Conservation (phyloP, 495 filamentous ascomycete genomes). For the Penicilliopsis zonata region DNA sequence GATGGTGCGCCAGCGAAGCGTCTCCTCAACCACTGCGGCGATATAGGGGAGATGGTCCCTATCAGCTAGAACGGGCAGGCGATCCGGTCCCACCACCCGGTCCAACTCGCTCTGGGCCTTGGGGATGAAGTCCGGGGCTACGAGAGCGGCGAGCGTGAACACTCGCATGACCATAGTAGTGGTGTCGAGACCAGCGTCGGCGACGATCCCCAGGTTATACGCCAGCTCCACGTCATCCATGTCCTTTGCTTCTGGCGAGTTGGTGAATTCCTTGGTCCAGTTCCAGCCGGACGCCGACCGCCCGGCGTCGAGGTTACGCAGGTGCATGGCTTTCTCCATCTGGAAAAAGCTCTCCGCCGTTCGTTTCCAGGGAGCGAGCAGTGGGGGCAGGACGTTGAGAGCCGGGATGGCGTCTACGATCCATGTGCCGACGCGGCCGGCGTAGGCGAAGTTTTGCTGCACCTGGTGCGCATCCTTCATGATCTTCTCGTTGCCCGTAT, state of each 20-base stretch:
- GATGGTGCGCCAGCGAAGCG: slow-evolving; percentile 23
- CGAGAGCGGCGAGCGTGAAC: slow-evolving; percentile 22
- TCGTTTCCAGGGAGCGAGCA: slow-evolving; percentile 11
- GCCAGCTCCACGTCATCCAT: slow-evolving; percentile 17
- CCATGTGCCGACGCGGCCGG: slow-evolving; percentile 10
- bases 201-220: slow-evolving; percentile 23
- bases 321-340: slow-evolving; percentile 6
- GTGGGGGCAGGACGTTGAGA: slow-evolving; percentile 9
- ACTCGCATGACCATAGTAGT: slow-evolving; percentile 17
- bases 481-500: slow-evolving; percentile 6
- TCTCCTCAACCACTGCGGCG: slow-evolving; percentile 21
- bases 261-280: slow-evolving; percentile 11
- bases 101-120: slow-evolving; percentile 38
- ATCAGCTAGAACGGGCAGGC: slow-evolving; percentile 11
- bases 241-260: slow-evolving; percentile 2
- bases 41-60: slow-evolving; percentile 17
- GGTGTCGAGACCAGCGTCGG: slow-evolving; percentile 25
- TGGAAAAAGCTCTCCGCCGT: slow-evolving; percentile 1
- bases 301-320: slow-evolving; percentile 5
- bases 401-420: slow-evolving; percentile 12
- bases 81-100: slow-evolving; percentile 8
- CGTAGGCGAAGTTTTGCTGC: slow-evolving; percentile 6
- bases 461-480: slow-evolving; percentile 3
- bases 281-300: slow-evolving; percentile 9
- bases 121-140: slow-evolving; percentile 24